Conservation (phyloP, 441 rosid genomes). For the Euphorbia schlechtendalii region DNA sequence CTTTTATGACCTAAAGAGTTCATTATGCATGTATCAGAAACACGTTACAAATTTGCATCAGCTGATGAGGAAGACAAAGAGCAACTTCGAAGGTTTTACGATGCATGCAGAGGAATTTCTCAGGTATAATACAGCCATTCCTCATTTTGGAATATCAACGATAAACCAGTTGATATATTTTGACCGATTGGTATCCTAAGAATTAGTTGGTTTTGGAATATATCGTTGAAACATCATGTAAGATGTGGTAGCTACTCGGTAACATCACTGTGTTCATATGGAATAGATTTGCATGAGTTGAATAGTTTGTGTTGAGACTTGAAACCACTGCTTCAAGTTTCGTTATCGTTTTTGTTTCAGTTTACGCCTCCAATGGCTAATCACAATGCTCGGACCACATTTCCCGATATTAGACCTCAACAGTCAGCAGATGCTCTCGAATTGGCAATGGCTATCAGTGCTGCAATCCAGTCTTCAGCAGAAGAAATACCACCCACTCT, state of each 20-base stretch:
- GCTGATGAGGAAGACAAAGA: conserved; percentile 40
- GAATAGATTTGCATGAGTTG: neutral
- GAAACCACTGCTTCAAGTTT: neutral
- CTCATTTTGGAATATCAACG: no score
- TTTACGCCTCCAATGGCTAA: conserved; percentile 20
- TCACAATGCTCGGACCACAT: conserved; percentile 16
- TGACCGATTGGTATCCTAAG: neutral
- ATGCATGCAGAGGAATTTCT: conserved; percentile 50
- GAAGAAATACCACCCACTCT: conserved; percentile 14
- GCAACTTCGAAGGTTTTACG: conserved; percentile 40
- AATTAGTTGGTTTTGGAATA: neutral
- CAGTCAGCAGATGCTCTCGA: conserved; percentile 25
- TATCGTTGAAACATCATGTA: neutral
- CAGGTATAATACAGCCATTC: conserved; percentile 41
- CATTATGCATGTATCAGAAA: conserved; percentile 29
- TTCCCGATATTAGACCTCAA: conserved; percentile 21
- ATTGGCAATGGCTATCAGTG: conserved; percentile 22
- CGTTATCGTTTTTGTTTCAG: conserved; percentile 25
- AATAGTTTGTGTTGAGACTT: neutral
- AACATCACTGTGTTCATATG: neutral
- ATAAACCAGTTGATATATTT: neutral
- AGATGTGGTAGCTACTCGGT: neutral
- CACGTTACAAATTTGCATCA: conserved; percentile 39
- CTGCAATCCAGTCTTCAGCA: conserved; percentile 20
- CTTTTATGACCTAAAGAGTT: conserved; percentile 8